Evolutionary conservation across 257 asterid species (phyloP).

Genomic region (Eucommia ulmoides): DNA sequence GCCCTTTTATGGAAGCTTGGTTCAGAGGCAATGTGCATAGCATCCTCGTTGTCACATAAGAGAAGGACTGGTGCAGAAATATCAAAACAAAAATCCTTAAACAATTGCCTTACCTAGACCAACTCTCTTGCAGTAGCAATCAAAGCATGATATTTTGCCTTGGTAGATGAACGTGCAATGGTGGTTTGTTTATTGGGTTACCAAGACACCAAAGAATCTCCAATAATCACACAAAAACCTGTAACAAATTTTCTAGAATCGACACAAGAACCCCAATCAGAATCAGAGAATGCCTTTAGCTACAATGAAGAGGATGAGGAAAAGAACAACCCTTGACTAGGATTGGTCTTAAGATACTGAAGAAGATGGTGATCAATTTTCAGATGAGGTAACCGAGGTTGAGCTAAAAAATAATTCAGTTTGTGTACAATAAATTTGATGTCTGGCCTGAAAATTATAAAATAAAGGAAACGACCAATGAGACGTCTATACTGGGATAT

Average conservation of each 20-base stretch:
- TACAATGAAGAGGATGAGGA: neutral
- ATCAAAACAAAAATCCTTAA: conserved; percentile 19
- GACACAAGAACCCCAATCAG: neutral
- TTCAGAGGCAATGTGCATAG: no score
- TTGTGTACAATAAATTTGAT: neutral
- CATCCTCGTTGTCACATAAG: no score
- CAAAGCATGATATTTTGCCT: neutral
- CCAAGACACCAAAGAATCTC: neutral
- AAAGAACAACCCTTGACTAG: neutral
- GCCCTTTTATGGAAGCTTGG: no score
- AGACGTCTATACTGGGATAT: neutral
- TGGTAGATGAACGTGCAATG: neutral
- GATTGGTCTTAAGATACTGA: neutral
- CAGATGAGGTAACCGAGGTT: neutral
- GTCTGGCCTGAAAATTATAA: neutral
- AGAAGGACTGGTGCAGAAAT: no score
- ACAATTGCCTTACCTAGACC: neutral
- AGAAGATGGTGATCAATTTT: neutral
- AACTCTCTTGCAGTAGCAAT: neutral
- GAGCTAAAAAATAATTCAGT: neutral
- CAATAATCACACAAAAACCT: neutral
- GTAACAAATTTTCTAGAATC: neutral
- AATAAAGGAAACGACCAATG: neutral
- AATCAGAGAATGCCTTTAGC: neutral
- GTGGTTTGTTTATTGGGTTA: neutral